Conservation (phyloP, 352 stramenopile species). For the Phytophthora nicotianae region DNA sequence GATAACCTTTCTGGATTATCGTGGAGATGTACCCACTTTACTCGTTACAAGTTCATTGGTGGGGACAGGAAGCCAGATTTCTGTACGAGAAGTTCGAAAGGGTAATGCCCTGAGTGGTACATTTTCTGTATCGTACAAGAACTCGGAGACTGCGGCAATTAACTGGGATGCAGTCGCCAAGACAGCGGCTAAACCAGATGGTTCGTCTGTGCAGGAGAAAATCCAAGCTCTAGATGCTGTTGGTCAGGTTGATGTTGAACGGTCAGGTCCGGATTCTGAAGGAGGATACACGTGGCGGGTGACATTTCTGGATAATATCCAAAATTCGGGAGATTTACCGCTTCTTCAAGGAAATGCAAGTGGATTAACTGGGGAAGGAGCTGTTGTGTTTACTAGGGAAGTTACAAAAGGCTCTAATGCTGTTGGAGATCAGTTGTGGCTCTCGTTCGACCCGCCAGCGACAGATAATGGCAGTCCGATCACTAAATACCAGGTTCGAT, state of each 20-base stretch:
- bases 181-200: conserved; percentile 42
- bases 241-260: conserved; percentile 48
- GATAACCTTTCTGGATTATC: conserved; percentile 76
- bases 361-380: conserved; percentile 42
- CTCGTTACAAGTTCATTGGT: conserved; percentile 64
- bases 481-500: conserved; percentile 64
- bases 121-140: conserved; percentile 65
- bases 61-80: conserved; percentile 62
- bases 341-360: conserved; percentile 43
- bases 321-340: conserved; percentile 68
- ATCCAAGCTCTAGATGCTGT: conserved; percentile 63
- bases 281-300: conserved; percentile 68
- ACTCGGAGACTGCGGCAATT: conserved; percentile 30
- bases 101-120: conserved; percentile 65
- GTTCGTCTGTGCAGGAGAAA: conserved; percentile 76
- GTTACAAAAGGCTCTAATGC: conserved; percentile 70
- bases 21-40: conserved; percentile 65
- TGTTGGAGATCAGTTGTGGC: conserved; percentile 71
- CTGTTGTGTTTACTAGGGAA: conserved; percentile 53
- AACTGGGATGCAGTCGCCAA: conserved; percentile 42
- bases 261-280: conserved; percentile 60
- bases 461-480: conserved; percentile 72
- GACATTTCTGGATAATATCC: conserved; percentile 70
- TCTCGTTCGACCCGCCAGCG: conserved; percentile 70
- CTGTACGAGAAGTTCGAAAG: conserved; percentile 64